Percentiles rank a stretch among this genome's conserved stretches.
These are phyloP conservation scores for Avicennia marina DNA, from an alignment of 257 asterid species.

Conservation along the genomic window DNA sequence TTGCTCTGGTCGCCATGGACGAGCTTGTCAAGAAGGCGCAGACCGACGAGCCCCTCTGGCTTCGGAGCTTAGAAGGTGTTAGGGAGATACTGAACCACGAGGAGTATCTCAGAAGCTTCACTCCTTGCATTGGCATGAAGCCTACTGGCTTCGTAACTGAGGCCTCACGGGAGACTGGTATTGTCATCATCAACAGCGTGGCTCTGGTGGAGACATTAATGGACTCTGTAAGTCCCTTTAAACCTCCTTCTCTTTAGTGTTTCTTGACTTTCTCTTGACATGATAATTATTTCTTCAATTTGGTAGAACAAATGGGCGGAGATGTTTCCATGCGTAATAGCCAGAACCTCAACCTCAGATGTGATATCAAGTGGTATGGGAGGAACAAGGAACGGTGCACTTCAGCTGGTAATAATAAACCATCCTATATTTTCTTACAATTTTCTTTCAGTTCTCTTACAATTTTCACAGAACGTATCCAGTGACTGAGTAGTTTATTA, in stretches of 20 bases:
- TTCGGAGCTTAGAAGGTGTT: constrained; percentile 52
- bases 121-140: constrained; percentile 41
- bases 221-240: constrained; percentile 51
- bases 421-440: background rate
- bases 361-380: constrained; percentile 64
- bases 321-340: constrained; percentile 65
- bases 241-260: background rate
- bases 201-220: constrained; percentile 54
- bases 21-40: constrained; percentile 81
- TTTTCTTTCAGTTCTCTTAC: background rate
- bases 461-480: no score
- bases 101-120: constrained; percentile 37
- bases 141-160: constrained; percentile 44
- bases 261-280: no score
- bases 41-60: constrained; percentile 73
- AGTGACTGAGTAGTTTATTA: no score
- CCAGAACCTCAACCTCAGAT: constrained; percentile 49
- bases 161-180: constrained; percentile 47
- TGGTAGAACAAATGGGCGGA: constrained; percentile 30
- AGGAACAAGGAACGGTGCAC: constrained; percentile 71
- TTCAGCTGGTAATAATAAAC: constrained; percentile 62
- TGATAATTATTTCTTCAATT: background rate
- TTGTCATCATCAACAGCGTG: constrained; percentile 42
- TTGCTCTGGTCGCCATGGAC: constrained; percentile 86
- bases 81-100: constrained; percentile 40